phyloP scores from a whole-genome alignment of 345 rosid genomes.

The Gossypium longicalyx region DNA sequence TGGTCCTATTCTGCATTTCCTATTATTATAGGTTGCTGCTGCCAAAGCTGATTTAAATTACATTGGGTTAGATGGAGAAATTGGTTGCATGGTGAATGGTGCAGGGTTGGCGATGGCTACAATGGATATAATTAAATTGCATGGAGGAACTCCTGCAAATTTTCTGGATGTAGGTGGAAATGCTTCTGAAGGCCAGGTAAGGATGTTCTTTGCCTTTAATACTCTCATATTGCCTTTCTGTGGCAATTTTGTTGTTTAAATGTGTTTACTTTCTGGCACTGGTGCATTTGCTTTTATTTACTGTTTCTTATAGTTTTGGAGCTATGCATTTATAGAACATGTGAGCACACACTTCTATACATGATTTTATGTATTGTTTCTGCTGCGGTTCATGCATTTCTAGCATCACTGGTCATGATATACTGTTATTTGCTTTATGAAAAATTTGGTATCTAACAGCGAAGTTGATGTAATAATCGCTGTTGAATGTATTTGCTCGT shows the following conservation, averaged over 20 bases:
- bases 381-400: not conserved
- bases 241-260: not conserved
- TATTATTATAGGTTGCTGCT: slow-evolving; percentile 69
- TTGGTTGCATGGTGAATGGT: slow-evolving; percentile 99
- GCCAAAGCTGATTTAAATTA: slow-evolving; percentile 96
- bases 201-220: slow-evolving; percentile 11
- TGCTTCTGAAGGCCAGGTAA: slow-evolving; percentile 91
- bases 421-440: not conserved
- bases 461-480: not conserved
- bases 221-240: not conserved
- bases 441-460: not conserved
- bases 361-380: not conserved
- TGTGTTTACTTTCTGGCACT: not conserved
- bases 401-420: not conserved
- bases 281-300: not conserved
- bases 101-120: slow-evolving; percentile 99
- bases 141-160: slow-evolving; percentile 99
- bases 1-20: not conserved
- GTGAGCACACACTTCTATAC: not conserved
- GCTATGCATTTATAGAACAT: not conserved
- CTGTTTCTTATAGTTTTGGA: not conserved
- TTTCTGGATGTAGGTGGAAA: slow-evolving; percentile 97
- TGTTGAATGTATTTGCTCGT: not conserved
- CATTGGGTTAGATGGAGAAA: slow-evolving; percentile 97
- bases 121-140: slow-evolving; percentile 96